A percentile compares a stretch with the other conserved stretches of the same genome.
Evolutionary conservation across 768 basidiomycete genomes (phyloP).

Genomic region (Paxillus involutus): DNA sequence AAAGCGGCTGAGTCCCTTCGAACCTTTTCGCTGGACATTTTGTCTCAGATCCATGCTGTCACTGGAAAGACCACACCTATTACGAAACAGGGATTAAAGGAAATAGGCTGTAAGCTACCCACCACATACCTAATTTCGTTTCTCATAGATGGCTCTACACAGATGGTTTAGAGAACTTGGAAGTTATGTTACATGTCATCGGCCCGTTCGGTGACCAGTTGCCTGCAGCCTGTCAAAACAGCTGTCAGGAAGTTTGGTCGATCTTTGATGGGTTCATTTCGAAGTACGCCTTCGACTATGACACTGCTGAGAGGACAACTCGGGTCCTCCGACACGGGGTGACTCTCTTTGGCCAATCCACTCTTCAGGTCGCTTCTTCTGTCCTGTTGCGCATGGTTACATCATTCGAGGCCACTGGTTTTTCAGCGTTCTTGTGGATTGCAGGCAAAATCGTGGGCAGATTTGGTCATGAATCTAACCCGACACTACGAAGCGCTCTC

Average conservation of each 20-base stretch:
- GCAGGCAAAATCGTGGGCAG: slow-evolving; percentile 80
- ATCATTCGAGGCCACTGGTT: slow-evolving; percentile 77
- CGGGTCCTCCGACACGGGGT: slow-evolving; percentile 84
- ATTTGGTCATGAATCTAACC: slow-evolving; percentile 69
- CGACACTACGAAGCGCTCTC: slow-evolving; percentile 55
- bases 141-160: slow-evolving; percentile 7
- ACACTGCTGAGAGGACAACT: slow-evolving; percentile 80
- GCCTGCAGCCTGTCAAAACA: slow-evolving; percentile 76
- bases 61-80: slow-evolving; percentile 52
- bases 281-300: slow-evolving; percentile 75
- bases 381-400: slow-evolving; percentile 74
- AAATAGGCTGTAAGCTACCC: slow-evolving; percentile 60
- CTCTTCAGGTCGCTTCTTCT: slow-evolving; percentile 65
- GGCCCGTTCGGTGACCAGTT: slow-evolving; percentile 80
- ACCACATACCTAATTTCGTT: background rate
- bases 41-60: slow-evolving; percentile 70
- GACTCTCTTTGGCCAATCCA: slow-evolving; percentile 70
- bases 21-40: slow-evolving; percentile 83
- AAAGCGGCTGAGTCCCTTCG: slow-evolving; percentile 84
- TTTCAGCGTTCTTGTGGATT: slow-evolving; percentile 92
- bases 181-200: slow-evolving; percentile 86
- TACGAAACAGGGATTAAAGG: slow-evolving; percentile 70
- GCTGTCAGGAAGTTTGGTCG: slow-evolving; percentile 76
- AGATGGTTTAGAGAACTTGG: slow-evolving; percentile 91
- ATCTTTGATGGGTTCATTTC: slow-evolving; percentile 79